phyloP scores from a whole-genome alignment of 129 eudicot species.

The Helichrysum umbraculigerum region DNA sequence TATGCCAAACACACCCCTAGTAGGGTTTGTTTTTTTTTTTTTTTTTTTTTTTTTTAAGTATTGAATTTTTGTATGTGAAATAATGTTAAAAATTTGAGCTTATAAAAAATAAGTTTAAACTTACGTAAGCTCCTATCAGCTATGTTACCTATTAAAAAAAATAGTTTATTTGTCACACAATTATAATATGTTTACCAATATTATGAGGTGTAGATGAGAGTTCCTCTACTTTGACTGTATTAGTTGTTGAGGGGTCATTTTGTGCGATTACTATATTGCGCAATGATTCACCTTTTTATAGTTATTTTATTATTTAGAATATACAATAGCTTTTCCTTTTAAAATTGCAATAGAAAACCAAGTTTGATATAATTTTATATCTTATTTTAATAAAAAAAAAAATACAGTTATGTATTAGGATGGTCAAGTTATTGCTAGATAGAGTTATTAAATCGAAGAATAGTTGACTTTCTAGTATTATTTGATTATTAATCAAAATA shows the following conservation, averaged over 20 bases:
- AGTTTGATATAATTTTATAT: too few species aligned
- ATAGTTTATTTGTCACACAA: not conserved
- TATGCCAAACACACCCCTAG: too few species aligned
- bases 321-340: not conserved
- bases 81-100: too few species aligned
- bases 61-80: too few species aligned
- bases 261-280: not conserved
- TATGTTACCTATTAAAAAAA: too few species aligned
- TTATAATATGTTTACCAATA: too few species aligned
- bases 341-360: constrained; percentile 7
- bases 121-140: too few species aligned
- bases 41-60: too few species aligned
- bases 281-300: constrained; percentile 1
- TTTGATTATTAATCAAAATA: too few species aligned
- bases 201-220: not conserved
- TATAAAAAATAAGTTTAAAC: too few species aligned
- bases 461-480: constrained; percentile 2
- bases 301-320: not conserved
- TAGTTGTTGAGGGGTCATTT: constrained; percentile 7
- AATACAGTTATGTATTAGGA: not conserved
- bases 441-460: not conserved
- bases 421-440: not conserved
- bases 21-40: too few species aligned
- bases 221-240: not conserved
- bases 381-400: too few species aligned